Conservation (phyloP, 2,329 filamentous ascomycete species). For the Pseudogymnoascus sp. region DNA sequence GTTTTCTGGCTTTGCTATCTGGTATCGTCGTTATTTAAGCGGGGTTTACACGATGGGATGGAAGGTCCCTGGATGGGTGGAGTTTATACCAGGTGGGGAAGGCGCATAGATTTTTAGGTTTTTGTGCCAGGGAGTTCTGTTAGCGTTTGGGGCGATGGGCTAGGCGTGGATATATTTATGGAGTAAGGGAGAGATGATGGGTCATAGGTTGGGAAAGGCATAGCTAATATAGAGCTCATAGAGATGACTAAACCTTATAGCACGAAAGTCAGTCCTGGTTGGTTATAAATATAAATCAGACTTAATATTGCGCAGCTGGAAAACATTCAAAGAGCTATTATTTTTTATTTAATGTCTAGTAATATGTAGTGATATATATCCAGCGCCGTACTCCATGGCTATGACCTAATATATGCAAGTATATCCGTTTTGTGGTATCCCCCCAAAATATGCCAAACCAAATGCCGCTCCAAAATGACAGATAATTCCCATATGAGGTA, state of each 20-base stretch:
- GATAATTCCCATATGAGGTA: neutral
- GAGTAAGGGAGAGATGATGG: neutral
- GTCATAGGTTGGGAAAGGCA: neutral
- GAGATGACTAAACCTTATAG: neutral
- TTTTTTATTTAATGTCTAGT: neutral
- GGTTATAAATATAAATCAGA: neutral
- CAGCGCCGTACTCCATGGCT: neutral
- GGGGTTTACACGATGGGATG: neutral
- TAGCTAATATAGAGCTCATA: neutral
- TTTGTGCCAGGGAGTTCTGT: neutral
- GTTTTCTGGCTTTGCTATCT: neutral
- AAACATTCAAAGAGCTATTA: neutral
- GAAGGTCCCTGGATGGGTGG: neutral
- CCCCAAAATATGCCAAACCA: neutral
- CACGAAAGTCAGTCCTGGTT: neutral
- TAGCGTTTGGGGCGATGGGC: neutral
- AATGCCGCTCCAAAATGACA: neutral
- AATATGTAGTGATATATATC: neutral
- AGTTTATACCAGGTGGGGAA: neutral
- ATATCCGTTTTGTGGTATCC: neutral
- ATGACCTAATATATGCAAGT: neutral
- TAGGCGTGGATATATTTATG: neutral
- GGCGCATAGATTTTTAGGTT: neutral
- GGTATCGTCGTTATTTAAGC: neutral
- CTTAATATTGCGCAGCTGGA: neutral